Base-by-base conservation (phyloP, 2,329 filamentous ascomycete genomes). In the Chaetomiaceae sp. region DNA sequence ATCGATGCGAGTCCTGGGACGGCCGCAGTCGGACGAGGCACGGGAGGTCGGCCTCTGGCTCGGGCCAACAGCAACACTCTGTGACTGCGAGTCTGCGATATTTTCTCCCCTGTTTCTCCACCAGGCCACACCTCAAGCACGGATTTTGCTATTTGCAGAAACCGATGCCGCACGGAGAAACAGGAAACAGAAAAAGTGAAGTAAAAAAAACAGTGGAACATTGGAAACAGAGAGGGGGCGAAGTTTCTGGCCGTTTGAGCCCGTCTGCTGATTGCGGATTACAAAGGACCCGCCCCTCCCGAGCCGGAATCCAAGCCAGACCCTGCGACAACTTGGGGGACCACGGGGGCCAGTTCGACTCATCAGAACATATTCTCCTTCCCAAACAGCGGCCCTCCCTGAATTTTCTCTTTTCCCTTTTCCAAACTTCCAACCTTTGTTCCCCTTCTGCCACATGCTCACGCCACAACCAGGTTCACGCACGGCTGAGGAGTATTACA, bases 401-500 rank as follows among this genome's bases (percentile, higher is more conserved):
- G 17, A 39, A 39, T 19, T 50, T 40, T 43, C 20, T 35, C 27
- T 45, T 31, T 50, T 30, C 31, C 41, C 55, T 63, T 58, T 21
- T 20, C 17, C 33, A 31, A 23, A 16, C 17, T 10, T 16, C 31
- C 8, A 25, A n/a, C n/a, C n/a, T n/a, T n/a, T 27, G 5, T 35
- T 19, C 30, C n/a, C 16, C 27, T 10, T n/a, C 30, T 12, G 8
- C 8, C 20, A 39, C 64, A 74, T 74, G 71, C 58, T 61, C 59
- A 61, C 66, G 54, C 55, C 58, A 42, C 56, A 55, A 61, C 52
- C 57, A 58, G 63, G 57, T 54, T 66, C 56, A 71, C 73, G 73
- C 71, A 80, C 74, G 77, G 77, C 77, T 80, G 77, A 81, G 77
- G 77, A 78, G 77, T 80, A 79, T 78, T 65, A 70, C 76, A 75